Evolutionary conservation across 108 stramenopile species (phyloP), one percentile per base, ranked within the genome.

Genomic region (Pinguiococcus pyrenoidosus): DNA sequence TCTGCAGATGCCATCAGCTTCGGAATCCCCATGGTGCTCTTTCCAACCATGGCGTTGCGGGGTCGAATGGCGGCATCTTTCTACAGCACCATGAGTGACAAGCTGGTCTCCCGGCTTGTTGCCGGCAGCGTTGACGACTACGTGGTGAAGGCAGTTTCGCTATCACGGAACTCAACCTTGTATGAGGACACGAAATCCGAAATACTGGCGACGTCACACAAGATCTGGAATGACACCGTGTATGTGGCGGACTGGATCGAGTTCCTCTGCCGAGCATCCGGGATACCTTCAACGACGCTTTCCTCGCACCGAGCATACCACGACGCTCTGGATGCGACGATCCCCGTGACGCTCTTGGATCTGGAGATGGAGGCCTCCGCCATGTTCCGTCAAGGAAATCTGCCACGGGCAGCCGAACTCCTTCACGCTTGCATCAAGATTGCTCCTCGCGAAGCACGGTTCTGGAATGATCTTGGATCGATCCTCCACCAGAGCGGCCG

Each of bases 1-100:
- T 56, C 79, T 1, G 70, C 71, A 9, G 82, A 83, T 54, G 79
- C 76, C 0, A 25, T 83, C 0, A 29, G 38, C 2, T 37, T 75
- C 14, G 73, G 68, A 6, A 29, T 71, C 0, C 78, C 78, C 6
- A 36, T 79, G 0, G 74, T 82, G 14, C 53, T 71, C 5, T 66
- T 76, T 51, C 72, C 77, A 2, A 66, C 69, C n/a, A 23, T 8
- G 9, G 69, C 74, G 33, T 44, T 83, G 28, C 47, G 78, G 4
- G 81, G 79, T 12, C 37, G 81, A 25, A 74, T 82, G 76, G 76
- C 74, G 6, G 44, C 21, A 35, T 39, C 59, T 30, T 44, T 64
- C 20, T 64, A 55, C 33, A 59, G 44, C 26, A 64, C 62, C 17
- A 64, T 64, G 62, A 51, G 37, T 51, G 12, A n/a, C n/a, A n/a